A percentile compares a stretch with the other conserved stretches of the same genome.
Conservation (phyloP, 805 yeast genomes). For the Lipomyces yamadae region DNA sequence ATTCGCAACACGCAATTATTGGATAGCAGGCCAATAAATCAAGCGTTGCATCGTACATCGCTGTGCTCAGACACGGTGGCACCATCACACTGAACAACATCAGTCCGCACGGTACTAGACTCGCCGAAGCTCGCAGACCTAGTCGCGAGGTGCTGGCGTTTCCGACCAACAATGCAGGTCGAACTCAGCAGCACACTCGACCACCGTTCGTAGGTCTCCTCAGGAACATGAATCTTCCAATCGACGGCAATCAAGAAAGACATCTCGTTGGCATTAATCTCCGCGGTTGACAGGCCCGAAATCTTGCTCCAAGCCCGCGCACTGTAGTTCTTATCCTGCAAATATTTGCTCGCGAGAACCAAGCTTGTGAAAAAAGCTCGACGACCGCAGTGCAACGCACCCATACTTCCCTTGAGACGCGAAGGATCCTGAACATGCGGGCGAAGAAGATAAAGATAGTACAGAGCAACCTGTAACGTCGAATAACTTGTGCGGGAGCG, state of each 20-base stretch:
- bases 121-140: not conserved
- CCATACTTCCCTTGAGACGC: slow-evolving; percentile 17
- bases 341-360: slow-evolving; percentile 73
- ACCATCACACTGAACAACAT: not conserved
- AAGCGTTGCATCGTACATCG: not conserved
- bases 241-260: slow-evolving; percentile 58
- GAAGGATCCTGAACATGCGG: slow-evolving; percentile 40
- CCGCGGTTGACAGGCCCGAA: slow-evolving; percentile 62
- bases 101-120: not conserved
- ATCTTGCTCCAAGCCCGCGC: slow-evolving; percentile 75
- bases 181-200: slow-evolving; percentile 39
- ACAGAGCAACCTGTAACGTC: slow-evolving; percentile 68
- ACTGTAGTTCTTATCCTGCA: slow-evolving; percentile 72
- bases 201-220: slow-evolving; percentile 54
- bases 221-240: slow-evolving; percentile 62
- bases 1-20: not conserved
- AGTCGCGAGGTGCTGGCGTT: slow-evolving; percentile 11
- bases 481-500: slow-evolving; percentile 63
- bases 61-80: not conserved
- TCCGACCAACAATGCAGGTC: slow-evolving; percentile 25
- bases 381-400: slow-evolving; percentile 56
- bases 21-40: not conserved
- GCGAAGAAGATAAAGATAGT: slow-evolving; percentile 60
- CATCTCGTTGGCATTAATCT: slow-evolving; percentile 60
- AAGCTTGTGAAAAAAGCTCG: slow-evolving; percentile 69